Base-by-base conservation (phyloP, 306 rosid genomes). In the Clitoria ternatea region DNA sequence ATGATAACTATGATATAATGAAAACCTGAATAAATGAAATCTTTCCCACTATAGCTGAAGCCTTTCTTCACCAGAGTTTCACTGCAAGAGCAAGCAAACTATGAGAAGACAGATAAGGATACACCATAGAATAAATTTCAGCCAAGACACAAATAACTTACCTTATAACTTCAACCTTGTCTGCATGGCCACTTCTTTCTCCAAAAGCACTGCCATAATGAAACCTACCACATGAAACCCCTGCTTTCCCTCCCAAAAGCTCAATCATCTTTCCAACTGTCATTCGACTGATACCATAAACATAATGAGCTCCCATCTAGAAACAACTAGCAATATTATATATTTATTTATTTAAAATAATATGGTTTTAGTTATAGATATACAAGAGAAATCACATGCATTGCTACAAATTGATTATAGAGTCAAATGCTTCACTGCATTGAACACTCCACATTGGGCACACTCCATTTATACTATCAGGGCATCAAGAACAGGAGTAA, bases 191-290 rank as follows among this genome's bases (percentile, higher is more conserved):
- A 80, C 97, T 87, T 88, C 86, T 85, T 78, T 93, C 98, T 32
- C 98, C 98, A 70, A 93, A 93, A 67, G 98, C 98, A 87, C 97
- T 93, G 52, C 98, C 98, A 68, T 93, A 93, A 54, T 90, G 97
- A 85, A 90, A 93, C 82, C 81, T 87, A 20, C 98, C 98, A 78
- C 96, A 90, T 20, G 98, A 93, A 76, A 90, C 98, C 71, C 98
- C 98, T 7, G 97, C 96, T 80, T 93, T 93, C 62, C 98, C 89
- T 27, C 98, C 98, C 72, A 93, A 91, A 76, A 93, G 97, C 83
- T 90, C 98, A 70, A 93, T 93, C 98, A 93, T 93, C 87, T 93
- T 93, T 33, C 98, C 98, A 3, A 93, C 97, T 32, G 98, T 93
- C 98, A 93, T 93, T 61, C 98, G 98, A 79, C 98, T 92, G 86